Evolutionary conservation across 2,329 filamentous ascomycete species (phyloP).

Genomic region (Phialophora chinensis): DNA sequence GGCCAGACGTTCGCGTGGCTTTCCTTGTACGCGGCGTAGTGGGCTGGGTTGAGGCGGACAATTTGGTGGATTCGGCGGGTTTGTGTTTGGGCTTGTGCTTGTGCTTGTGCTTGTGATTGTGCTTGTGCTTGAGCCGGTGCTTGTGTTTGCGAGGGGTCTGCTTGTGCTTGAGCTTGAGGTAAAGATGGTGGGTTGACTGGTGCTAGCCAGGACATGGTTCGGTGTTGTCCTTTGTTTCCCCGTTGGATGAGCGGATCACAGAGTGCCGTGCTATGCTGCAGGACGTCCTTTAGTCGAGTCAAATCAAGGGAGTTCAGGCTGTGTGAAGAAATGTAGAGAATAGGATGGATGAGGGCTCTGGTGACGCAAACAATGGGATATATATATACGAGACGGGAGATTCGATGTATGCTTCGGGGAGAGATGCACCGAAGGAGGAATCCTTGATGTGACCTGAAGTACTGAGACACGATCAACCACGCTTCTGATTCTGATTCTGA

Average conservation of each 20-base stretch:
- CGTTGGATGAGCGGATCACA: no score
- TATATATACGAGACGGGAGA: no score
- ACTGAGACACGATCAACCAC: no score
- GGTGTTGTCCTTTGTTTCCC: no score
- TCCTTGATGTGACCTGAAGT: not conserved
- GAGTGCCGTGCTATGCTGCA: no score
- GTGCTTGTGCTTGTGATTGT: not conserved
- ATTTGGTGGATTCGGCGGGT: not conserved
- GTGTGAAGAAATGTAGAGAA: no score
- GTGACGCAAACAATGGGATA: no score
- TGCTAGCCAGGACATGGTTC: conserved; percentile 1
- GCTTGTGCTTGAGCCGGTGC: not conserved
- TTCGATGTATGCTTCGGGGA: not conserved
- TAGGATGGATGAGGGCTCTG: no score
- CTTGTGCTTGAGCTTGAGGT: not conserved
- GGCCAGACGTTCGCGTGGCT: not conserved
- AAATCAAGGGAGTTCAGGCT: no score
- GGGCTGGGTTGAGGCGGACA: not conserved
- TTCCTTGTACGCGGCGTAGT: conserved; percentile 1
- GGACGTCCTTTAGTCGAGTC: no score
- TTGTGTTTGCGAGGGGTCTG: not conserved
- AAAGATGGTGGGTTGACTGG: not conserved
- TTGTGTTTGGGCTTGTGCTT: not conserved
- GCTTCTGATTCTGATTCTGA: no score
- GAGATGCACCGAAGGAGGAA: not conserved